phyloP scores from a whole-genome alignment of 257 asterid species.

The Nicotiana paniculata region DNA sequence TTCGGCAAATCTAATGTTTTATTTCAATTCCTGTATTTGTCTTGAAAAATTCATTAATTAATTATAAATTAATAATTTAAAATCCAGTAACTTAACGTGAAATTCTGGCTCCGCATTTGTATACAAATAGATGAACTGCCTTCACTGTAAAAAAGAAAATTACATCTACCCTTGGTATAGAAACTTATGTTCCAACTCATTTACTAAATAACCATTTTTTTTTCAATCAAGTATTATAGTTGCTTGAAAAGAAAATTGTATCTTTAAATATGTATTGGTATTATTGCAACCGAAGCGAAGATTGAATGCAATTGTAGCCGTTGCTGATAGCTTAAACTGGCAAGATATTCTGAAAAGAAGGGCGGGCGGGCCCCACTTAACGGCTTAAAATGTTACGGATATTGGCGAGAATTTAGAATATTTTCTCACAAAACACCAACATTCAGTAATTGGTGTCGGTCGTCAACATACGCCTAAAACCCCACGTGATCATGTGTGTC shows the following conservation, averaged over 20 bases:
- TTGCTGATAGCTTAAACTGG: background rate
- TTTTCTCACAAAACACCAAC: slow-evolving; percentile 35
- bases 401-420: slow-evolving; percentile 24
- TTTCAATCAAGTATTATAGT: background rate
- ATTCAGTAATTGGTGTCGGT: slow-evolving; percentile 17
- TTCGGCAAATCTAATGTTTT: too few relatives aligned
- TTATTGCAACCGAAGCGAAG: too few relatives aligned
- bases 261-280: background rate
- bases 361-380: slow-evolving; percentile 32
- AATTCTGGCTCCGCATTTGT: too few relatives aligned
- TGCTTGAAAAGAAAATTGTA: background rate
- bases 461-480: background rate
- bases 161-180: too few relatives aligned
- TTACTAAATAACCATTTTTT: background rate
- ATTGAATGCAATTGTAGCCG: slow-evolving; percentile 3
- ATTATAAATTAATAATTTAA: too few relatives aligned
- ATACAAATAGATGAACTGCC: background rate
- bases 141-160: too few relatives aligned
- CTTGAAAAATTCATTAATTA: too few relatives aligned
- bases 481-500: slow-evolving; percentile 7
- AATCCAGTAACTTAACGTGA: too few relatives aligned
- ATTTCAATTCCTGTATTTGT: too few relatives aligned
- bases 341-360: background rate
- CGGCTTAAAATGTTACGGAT: slow-evolving; percentile 37
- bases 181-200: too few relatives aligned